phyloP scores from a whole-genome alignment of 176 grass and related monocot genomes.

The Musa troglodytarum region DNA sequence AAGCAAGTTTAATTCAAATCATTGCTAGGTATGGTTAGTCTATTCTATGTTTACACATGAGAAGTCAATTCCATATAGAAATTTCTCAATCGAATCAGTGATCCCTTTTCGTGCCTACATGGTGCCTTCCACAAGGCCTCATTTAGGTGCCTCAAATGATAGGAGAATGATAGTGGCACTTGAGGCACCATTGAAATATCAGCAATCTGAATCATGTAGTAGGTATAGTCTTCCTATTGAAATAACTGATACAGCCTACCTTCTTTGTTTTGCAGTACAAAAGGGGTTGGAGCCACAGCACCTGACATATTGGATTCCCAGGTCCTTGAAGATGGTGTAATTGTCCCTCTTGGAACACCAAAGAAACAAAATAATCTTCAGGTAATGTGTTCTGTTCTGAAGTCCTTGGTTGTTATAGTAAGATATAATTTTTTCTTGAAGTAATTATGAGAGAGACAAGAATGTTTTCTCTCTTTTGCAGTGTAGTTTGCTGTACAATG shows the following conservation, averaged over 20 bases:
- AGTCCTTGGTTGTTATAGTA: neutral
- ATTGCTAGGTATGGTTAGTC: no score
- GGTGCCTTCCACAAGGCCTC: no score
- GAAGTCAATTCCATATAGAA: no score
- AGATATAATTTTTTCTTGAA: neutral
- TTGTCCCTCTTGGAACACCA: constrained; percentile 71
- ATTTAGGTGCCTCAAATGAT: no score
- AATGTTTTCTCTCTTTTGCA: constrained; percentile 29
- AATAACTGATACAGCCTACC: neutral
- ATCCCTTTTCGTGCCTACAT: no score
- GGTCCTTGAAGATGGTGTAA: constrained; percentile 42
- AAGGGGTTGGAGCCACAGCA: constrained; percentile 59
- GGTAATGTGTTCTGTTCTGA: neutral
- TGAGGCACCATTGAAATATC: no score
- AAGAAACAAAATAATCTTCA: constrained; percentile 34
- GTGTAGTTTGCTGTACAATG: constrained; percentile 85
- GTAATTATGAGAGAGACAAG: neutral
- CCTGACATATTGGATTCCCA: constrained; percentile 41
- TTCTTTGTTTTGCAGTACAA: constrained; percentile 51
- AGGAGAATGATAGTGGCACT: no score
- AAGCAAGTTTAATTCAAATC: no score
- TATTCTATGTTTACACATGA: no score
- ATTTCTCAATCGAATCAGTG: no score
- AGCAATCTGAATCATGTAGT: no score
- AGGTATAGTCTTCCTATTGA: neutral